Evolutionary conservation across 2,329 filamentous ascomycete species (phyloP), one percentile per base, ranked within the genome.

Genomic region (Aspergillus intermedius): DNA sequence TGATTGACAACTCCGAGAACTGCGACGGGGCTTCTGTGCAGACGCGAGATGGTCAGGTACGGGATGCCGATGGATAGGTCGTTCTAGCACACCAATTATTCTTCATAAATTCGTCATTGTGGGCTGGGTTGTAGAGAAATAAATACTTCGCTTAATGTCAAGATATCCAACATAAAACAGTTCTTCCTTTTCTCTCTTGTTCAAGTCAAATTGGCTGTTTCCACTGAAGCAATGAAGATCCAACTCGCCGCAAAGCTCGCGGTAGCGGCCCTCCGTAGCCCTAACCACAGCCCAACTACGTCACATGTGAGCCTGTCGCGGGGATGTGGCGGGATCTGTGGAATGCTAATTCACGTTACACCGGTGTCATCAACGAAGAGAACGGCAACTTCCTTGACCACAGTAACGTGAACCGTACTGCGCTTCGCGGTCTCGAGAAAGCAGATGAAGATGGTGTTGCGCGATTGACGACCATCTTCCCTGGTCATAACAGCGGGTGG

Each of bases 381-480:
- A 49, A 49, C 22, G 39, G 49, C 35, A 46, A 54, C 15, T 35
- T 40, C 9, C 15, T 37, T 21, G 49, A 50, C 42, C 40, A 22
- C 13, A 34, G 32, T 48, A 68, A 55, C 25, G 53, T 72, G 5
- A 58, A 59, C 4, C 62, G 61, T 1, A 72, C 69, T 3, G 75
- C 64, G 57, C 61, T 75, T 5, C 70, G 74, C 3, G 74, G 74
- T 19, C 65, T 75, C 34, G 68, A 73, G 57, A 57, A 60, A 9
- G 70, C 69, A 0, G 69, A 74, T 49, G 51, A 54, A 1, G 68
- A 74, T 28, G 74, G 74, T 42, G 70, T 76, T 30, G 69, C 71
- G 19, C 58, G 63, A 30, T 75, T 77, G 54, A 66, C 73, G 42
- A 74, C 73, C 1, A 54, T 58, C 2, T 57, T 72, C 50, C 71